Conservation (phyloP, 164 flowering plant species). For the Dillenia turbinata region DNA sequence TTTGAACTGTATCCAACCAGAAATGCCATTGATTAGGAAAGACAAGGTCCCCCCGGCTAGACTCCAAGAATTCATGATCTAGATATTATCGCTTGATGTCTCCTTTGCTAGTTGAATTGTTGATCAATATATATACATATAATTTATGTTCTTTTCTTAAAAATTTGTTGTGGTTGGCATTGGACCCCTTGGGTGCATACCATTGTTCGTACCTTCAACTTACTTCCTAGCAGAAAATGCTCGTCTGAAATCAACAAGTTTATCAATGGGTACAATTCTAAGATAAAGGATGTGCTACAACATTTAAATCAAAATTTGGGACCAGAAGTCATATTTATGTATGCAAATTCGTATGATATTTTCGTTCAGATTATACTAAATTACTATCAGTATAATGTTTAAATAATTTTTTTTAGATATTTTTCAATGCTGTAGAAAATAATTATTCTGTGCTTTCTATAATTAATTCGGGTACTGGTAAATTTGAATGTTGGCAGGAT, state of each 20-base stretch:
- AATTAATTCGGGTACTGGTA: no score
- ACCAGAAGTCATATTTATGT: slow-evolving; percentile 39
- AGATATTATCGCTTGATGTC: neutral
- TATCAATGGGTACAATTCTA: slow-evolving; percentile 41
- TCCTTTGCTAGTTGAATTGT: neutral
- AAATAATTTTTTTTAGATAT: neutral
- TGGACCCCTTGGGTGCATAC: slow-evolving; percentile 81
- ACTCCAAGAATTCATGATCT: slow-evolving; percentile 50
- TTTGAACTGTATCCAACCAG: slow-evolving; percentile 45
- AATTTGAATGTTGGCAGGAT: slow-evolving; percentile 26
- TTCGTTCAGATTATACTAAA: slow-evolving; percentile 31
- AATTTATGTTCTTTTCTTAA: neutral
- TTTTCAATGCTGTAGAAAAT: slow-evolving; percentile 1
- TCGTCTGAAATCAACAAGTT: slow-evolving; percentile 31
- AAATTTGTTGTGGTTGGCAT: slow-evolving; percentile 50
- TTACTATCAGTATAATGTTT: slow-evolving; percentile 42
- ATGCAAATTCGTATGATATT: slow-evolving; percentile 49
- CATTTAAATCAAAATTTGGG: slow-evolving; percentile 38
- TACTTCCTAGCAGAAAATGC: slow-evolving; percentile 37
- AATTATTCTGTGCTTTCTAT: no score
- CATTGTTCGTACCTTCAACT: slow-evolving; percentile 47
- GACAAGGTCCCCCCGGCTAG: slow-evolving; percentile 23
- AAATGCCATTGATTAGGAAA: slow-evolving; percentile 32
- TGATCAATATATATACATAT: neutral
- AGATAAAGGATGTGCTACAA: slow-evolving; percentile 20